These are phyloP conservation scores for Lycium ferocissimum DNA, from an alignment of 257 asterid genomes.

Conservation along the genomic window DNA sequence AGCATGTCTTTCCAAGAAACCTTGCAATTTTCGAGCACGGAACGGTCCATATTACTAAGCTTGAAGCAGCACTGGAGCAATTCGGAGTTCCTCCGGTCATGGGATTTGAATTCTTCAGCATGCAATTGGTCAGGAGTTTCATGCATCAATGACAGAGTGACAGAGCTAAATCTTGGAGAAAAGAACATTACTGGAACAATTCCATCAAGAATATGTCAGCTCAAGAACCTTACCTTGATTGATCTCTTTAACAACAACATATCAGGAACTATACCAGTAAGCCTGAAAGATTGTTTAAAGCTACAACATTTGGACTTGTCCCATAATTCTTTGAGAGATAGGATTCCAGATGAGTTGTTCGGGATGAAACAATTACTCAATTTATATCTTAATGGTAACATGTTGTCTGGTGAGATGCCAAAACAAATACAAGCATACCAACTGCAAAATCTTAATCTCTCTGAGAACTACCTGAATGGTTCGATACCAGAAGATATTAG, in stretches of 20 bases:
- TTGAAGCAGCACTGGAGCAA: constrained; percentile 52
- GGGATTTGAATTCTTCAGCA: constrained; percentile 40
- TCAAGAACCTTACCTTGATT: constrained; percentile 26
- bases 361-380: too few relatives aligned
- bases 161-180: constrained; percentile 23
- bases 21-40: background rate
- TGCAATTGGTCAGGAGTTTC: too few relatives aligned
- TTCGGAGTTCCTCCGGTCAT: constrained; percentile 44
- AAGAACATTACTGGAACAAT: constrained; percentile 40
- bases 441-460: constrained; percentile 31
- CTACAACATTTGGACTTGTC: constrained; percentile 34
- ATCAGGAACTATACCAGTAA: constrained; percentile 33
- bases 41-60: constrained; percentile 41
- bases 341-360: constrained; percentile 44
- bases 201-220: constrained; percentile 38
- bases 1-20: constrained; percentile 31
- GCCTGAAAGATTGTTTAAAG: background rate
- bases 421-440: constrained; percentile 19
- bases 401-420: constrained; percentile 38
- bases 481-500: constrained; percentile 39
- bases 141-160: constrained; percentile 17
- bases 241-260: constrained; percentile 29
- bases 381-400: constrained; percentile 35
- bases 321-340: background rate
- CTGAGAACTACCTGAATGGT: constrained; percentile 40